Conservation (phyloP, 2,329 filamentous ascomycete genomes). For the Fusarium metavorans region DNA sequence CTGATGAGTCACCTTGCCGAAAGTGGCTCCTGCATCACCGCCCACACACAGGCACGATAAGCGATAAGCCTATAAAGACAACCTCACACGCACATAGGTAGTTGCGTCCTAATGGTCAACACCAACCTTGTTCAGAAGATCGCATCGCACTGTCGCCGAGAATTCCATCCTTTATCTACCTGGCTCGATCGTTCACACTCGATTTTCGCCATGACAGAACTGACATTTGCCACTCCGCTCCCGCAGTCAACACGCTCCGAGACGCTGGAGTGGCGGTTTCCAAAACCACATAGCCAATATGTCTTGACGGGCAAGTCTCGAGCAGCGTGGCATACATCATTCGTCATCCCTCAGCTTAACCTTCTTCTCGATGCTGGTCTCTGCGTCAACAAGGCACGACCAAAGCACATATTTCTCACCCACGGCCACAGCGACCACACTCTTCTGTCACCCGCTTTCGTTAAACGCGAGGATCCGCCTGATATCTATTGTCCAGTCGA, state of each 20-base stretch:
- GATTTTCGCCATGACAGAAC: slow-evolving; percentile 10
- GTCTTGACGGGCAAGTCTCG: slow-evolving; percentile 61
- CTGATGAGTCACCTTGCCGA: neutral
- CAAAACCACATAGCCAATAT: slow-evolving; percentile 55
- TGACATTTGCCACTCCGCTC: slow-evolving; percentile 57
- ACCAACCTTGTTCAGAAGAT: neutral
- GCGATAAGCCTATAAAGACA: neutral
- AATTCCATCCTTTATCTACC: neutral
- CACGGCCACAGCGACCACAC: slow-evolving; percentile 63
- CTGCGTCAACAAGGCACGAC: slow-evolving; percentile 58
- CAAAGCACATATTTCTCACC: slow-evolving; percentile 63
- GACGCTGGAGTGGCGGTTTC: slow-evolving; percentile 60
- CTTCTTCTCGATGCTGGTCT: slow-evolving; percentile 63
- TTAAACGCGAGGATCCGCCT: slow-evolving; percentile 58
- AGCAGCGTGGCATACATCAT: slow-evolving; percentile 65
- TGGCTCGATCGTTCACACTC: no score
- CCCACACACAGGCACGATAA: neutral
- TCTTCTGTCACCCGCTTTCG: slow-evolving; percentile 57
- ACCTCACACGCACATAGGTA: neutral
- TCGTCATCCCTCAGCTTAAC: slow-evolving; percentile 62
- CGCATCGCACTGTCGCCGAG: neutral
- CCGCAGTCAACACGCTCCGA: slow-evolving; percentile 57
- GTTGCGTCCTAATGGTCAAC: neutral
- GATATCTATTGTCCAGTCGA: slow-evolving; percentile 59
- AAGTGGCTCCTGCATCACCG: neutral